Base-by-base conservation (phyloP, 345 rosid species). In the Eucalyptus curtisii region DNA sequence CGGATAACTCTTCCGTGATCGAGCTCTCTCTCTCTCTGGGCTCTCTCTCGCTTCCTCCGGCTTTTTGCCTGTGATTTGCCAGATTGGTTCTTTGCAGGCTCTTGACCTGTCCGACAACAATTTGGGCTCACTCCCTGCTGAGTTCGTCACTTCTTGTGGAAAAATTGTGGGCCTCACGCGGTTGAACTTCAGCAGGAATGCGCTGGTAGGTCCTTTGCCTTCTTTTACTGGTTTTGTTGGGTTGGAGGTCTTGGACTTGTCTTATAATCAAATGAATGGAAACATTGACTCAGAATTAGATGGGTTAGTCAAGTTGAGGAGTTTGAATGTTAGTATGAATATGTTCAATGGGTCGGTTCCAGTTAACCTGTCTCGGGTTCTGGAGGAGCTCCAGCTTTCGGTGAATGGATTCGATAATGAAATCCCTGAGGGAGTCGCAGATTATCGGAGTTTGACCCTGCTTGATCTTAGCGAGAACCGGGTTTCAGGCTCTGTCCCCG, bases 141-240 rank as follows among this genome's bases (percentile, higher is more conserved):
- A 57, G 66, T 95, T 97, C 87, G 37, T 93, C 49, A 86, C 49
- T 42, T 79, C 55, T 31, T 95, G 99, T 82, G 93, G 94, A 48
- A 52, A 49, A 88, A 92, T 95, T 24, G 79, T 17, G 55, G 94
- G 92, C 76, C 89, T 96, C 24, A 93, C 87, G 92, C 22, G 66
- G 88, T 89, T 97, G 91, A 94, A 95, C 89, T 91, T 95, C 89
- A 95, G 97, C 89, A 86, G 2, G 31, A 97, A 95, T 92, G 30
- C 5, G 42, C 85, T 96, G 88, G 85, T 1, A 87, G 93, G 89
- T 92, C 49, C 90, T 89, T 91, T 92, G 91, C 97, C 96, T 88
- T 40, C 71, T 90, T 95, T 96, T 88, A 50, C 52, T 40, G 89
- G 91, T 30, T 96, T 96, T 89, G 68, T 31, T 80, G 94, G 91